Percentiles rank a stretch among this genome's conserved stretches.
Conservation (phyloP, 1,284 basidiomycete genomes). For the Malassezia globosa region DNA sequence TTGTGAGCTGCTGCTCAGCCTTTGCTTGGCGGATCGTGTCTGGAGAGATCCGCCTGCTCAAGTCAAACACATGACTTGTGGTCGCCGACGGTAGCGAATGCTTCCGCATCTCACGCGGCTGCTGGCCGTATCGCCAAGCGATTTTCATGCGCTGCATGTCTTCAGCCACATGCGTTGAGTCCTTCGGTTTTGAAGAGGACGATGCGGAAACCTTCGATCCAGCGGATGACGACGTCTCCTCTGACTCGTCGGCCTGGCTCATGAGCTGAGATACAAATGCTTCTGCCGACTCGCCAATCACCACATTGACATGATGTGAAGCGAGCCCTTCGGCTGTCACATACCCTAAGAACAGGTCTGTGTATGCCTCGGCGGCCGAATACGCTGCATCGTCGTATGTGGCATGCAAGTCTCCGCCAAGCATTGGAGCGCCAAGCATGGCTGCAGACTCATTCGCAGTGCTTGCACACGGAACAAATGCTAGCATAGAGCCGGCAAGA, state of each 20-base stretch:
- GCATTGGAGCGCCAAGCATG: conserved; percentile 52
- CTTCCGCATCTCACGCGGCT: conserved; percentile 52
- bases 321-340: conserved; percentile 75
- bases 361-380: conserved; percentile 55
- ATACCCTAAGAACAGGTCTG: conserved; percentile 74
- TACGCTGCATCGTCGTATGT: background rate
- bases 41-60: conserved; percentile 50
- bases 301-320: conserved; percentile 58
- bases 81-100: background rate
- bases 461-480: conserved; percentile 52
- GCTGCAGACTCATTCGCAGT: conserved; percentile 25
- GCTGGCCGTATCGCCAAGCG: conserved; percentile 86
- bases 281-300: conserved; percentile 54
- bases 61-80: conserved; percentile 56
- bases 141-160: conserved; percentile 27
- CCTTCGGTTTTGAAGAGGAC: too few species aligned
- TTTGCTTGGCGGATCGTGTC: background rate
- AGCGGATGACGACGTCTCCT: background rate
- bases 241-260: conserved; percentile 19
- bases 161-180: conserved; percentile 1
- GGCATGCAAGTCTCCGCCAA: background rate
- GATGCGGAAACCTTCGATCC: too few species aligned
- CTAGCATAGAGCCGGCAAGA: conserved; percentile 65
- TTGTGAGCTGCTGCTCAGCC: background rate
- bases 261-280: conserved; percentile 42